Percentiles rank a stretch among this genome's conserved stretches.
Conservation (phyloP, 345 rosid species). For the Mercurialis annua region DNA sequence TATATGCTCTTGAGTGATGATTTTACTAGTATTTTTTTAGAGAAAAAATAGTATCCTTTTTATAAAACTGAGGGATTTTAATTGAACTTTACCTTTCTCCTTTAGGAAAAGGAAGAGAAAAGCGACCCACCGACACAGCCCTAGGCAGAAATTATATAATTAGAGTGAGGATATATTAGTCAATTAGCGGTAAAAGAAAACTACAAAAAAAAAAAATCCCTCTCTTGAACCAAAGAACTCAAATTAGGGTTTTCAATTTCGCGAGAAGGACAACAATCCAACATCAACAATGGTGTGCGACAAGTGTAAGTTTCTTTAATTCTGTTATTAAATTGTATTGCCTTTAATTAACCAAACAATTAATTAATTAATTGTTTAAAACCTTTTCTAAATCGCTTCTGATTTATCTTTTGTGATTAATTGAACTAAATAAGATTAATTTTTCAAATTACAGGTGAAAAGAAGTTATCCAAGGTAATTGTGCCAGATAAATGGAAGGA, state of each 20-base stretch:
- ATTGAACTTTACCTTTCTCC: too few species aligned
- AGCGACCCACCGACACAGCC: too few species aligned
- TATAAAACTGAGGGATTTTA: too few species aligned
- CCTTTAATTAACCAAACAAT: not conserved
- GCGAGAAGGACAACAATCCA: not conserved
- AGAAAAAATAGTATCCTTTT: too few species aligned
- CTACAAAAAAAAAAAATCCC: not conserved
- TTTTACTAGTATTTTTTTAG: too few species aligned
- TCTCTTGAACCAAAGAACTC: not conserved
- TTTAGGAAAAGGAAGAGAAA: too few species aligned
- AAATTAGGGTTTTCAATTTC: constrained; percentile 30
- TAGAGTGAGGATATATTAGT: not conserved
- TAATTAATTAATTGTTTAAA: too few species aligned
- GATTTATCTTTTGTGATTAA: not conserved
- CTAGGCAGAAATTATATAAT: not conserved
- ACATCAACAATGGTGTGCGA: constrained; percentile 75
- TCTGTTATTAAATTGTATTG: not conserved
- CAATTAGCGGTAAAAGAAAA: not conserved
- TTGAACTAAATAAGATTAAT: not conserved
- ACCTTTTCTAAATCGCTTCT: too few species aligned
- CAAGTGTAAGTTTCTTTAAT: constrained; percentile 53
- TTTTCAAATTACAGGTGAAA: constrained; percentile 57
- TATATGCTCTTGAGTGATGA: too few species aligned
- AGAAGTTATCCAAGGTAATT: constrained; percentile 90
- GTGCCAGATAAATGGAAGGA: constrained; percentile 99